These are phyloP conservation scores for Melocanna baccifera DNA, from an alignment of 176 grass and related monocot genomes.

Conservation along the genomic window DNA sequence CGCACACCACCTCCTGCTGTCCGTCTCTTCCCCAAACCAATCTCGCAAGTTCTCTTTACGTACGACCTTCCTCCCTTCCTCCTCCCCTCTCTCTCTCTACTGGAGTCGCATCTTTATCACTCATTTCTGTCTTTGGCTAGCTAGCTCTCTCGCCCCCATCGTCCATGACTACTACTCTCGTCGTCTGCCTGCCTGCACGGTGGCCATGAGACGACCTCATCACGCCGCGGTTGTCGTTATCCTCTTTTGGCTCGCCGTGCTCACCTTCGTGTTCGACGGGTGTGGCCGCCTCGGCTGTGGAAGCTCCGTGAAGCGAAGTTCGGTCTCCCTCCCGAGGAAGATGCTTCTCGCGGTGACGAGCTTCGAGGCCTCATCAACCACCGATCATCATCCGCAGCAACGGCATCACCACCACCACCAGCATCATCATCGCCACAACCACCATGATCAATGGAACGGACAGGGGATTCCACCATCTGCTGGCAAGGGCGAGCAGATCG, in stretches of 20 bases:
- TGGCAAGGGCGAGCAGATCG: slow-evolving; percentile 32
- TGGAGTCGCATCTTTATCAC: not conserved
- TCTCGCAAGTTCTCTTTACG: not conserved
- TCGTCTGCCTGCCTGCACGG: slow-evolving; percentile 21
- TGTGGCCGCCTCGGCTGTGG: not conserved
- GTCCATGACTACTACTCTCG: slow-evolving; percentile 33
- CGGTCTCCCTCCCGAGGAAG: slow-evolving; percentile 31
- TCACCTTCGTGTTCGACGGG: slow-evolving; percentile 56
- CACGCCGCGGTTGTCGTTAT: not conserved
- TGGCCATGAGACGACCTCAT: slow-evolving; percentile 54
- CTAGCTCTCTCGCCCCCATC: not conserved
- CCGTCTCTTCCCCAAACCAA: not conserved
- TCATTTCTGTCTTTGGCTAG: not conserved
- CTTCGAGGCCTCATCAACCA: not conserved
- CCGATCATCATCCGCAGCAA: not conserved
- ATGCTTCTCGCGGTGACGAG: slow-evolving; percentile 36
- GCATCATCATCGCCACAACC: not conserved
- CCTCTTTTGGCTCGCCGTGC: slow-evolving; percentile 59
- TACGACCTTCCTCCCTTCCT: not conserved
- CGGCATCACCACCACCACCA: not conserved
- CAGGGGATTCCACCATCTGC: not conserved
- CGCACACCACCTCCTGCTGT: not conserved
- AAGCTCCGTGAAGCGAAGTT: not conserved
- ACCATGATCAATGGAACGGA: slow-evolving; percentile 17
- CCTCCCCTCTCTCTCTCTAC: not conserved